Percentiles rank a stretch among this genome's conserved stretches.
Conservation (phyloP, 805 yeast species). For the Crinitomyces ghanaensis region DNA sequence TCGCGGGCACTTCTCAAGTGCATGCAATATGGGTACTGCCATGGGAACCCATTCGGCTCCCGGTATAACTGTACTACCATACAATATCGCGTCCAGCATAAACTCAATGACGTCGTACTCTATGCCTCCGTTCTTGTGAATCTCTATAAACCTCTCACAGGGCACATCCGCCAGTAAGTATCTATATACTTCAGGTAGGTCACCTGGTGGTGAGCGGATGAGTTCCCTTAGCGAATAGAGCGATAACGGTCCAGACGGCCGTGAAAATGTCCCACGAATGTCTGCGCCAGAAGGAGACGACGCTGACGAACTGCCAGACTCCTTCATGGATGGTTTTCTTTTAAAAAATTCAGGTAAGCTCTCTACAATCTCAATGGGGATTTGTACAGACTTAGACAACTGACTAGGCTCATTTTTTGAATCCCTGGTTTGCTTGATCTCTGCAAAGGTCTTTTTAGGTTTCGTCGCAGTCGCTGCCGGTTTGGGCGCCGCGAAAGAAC, state of each 20-base stretch:
- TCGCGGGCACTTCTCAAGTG: conserved; percentile 5
- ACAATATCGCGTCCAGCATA: conserved; percentile 11
- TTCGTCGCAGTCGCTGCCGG: background rate
- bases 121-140: conserved; percentile 13
- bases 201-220: conserved; percentile 10
- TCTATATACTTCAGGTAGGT: conserved; percentile 10
- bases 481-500: background rate
- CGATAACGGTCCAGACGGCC: conserved; percentile 9
- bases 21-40: conserved; percentile 4
- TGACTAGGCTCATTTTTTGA: too few species aligned
- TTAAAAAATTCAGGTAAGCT: conserved; percentile 3
- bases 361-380: conserved; percentile 11
- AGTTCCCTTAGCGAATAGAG: conserved; percentile 13
- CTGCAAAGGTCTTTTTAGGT: background rate
- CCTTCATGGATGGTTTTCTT: background rate
- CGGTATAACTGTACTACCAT: background rate
- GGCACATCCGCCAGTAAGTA: conserved; percentile 9
- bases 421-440: background rate
- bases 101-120: conserved; percentile 17
- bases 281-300: background rate
- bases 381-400: too few species aligned
- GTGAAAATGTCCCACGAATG: conserved; percentile 6
- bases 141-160: conserved; percentile 3
- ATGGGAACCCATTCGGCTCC: conserved; percentile 3
- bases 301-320: background rate